Evolutionary conservation across 1,139 yeast species (phyloP).

Genomic region (Pichia sp.): DNA sequence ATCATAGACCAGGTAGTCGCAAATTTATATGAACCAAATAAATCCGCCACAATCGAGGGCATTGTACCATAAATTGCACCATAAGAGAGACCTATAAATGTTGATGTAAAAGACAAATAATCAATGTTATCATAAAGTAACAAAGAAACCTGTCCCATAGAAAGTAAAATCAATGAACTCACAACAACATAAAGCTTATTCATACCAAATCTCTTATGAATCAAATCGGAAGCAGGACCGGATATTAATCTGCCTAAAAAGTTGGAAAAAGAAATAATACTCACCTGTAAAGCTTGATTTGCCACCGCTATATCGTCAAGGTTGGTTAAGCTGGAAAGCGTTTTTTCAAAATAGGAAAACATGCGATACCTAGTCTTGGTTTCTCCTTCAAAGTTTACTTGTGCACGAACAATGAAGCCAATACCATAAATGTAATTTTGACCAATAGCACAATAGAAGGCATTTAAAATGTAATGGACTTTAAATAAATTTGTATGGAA

Average conservation of each 20-base stretch:
- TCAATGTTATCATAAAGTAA: constrained; percentile 31
- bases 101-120: constrained; percentile 45
- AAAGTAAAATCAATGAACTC: constrained; percentile 39
- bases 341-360: constrained; percentile 14
- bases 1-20: constrained; percentile 78
- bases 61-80: constrained; percentile 76
- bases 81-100: constrained; percentile 64
- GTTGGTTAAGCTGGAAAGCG: too few relatives aligned
- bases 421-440: constrained; percentile 72
- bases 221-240: constrained; percentile 59
- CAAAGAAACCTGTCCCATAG: constrained; percentile 34
- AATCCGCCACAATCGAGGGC: constrained; percentile 73
- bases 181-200: constrained; percentile 67
- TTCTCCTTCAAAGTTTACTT: constrained; percentile 23
- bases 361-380: constrained; percentile 27
- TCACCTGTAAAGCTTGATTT: constrained; percentile 65
- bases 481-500: constrained; percentile 31
- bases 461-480: constrained; percentile 47
- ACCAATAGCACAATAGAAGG: constrained; percentile 64
- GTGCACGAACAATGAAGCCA: constrained; percentile 63
- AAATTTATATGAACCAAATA: constrained; percentile 64
- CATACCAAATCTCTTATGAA: constrained; percentile 42
- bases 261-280: constrained; percentile 58
- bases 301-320: constrained; percentile 24
- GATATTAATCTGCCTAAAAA: constrained; percentile 62